Percentiles rank a stretch among this genome's conserved stretches.
Conservation (phyloP, 345 rosid genomes). For the Linum trigynum region DNA sequence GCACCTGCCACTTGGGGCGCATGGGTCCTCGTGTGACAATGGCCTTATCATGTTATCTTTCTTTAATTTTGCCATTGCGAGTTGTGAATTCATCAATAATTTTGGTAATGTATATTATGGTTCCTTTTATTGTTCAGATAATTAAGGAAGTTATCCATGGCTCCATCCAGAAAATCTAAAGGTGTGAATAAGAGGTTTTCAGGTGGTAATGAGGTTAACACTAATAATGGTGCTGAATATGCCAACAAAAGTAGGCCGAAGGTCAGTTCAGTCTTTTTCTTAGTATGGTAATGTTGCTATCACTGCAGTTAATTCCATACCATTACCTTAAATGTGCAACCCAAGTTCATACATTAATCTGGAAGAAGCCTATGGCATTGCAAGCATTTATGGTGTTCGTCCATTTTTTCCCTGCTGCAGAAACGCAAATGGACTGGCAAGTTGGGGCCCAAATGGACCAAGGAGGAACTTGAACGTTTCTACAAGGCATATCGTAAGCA, state of each 20-base stretch:
- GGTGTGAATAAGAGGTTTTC: conserved; percentile 44
- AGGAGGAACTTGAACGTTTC: conserved; percentile 6
- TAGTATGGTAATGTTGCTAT: neutral
- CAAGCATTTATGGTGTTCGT: neutral
- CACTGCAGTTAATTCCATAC: neutral
- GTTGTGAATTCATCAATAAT: neutral
- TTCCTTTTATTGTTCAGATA: conserved; percentile 21
- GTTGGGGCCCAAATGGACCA: conserved; percentile 2
- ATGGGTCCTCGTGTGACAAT: neutral
- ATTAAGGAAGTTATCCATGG: conserved; percentile 40
- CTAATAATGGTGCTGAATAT: conserved; percentile 44
- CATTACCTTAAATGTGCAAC: neutral
- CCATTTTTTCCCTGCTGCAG: neutral
- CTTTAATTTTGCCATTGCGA: neutral
- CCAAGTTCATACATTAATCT: neutral
- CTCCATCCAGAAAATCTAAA: conserved; percentile 61
- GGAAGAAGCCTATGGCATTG: neutral
- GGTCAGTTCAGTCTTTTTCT: conserved; percentile 37
- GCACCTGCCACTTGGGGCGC: neutral
- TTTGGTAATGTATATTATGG: conserved; percentile 4
- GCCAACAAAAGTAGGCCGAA: conserved; percentile 39
- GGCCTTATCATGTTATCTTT: neutral
- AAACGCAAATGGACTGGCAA: conserved; percentile 1
- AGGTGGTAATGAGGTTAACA: conserved; percentile 32
- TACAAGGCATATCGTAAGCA: conserved; percentile 4